Conservation (phyloP, 2,329 filamentous ascomycete species). For the Xylaria digitata region DNA sequence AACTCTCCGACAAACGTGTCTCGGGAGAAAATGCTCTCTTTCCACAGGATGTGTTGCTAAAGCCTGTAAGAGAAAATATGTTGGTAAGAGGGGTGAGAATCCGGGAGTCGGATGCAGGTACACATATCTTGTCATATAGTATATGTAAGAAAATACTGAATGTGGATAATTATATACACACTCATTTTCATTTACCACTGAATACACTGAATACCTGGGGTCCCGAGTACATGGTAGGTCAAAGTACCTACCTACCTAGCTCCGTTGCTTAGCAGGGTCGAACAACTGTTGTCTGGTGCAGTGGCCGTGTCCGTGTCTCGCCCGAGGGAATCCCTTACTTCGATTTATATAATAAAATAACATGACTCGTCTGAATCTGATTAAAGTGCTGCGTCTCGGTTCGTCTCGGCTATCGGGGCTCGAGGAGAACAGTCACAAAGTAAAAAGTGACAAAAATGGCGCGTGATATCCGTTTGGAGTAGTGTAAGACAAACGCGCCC, state of each 20-base stretch:
- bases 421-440: neutral
- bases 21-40: slow-evolving; percentile 14
- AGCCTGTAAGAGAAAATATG: neutral
- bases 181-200: too few relatives aligned
- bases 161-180: neutral
- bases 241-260: neutral
- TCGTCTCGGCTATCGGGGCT: slow-evolving; percentile 3
- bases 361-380: slow-evolving; percentile 15
- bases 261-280: neutral
- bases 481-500: slow-evolving; percentile 17
- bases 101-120: neutral
- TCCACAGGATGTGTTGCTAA: slow-evolving; percentile 9
- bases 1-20: slow-evolving; percentile 30
- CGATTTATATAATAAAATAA: neutral
- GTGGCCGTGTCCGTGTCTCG: slow-evolving; percentile 12
- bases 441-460: slow-evolving; percentile 19
- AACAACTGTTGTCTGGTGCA: neutral
- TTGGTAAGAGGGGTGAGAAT: neutral
- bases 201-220: too few relatives aligned
- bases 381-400: neutral
- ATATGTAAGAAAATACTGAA: neutral
- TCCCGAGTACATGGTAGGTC: too few relatives aligned
- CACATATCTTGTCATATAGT: too few relatives aligned
- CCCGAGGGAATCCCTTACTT: slow-evolving; percentile 2
- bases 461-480: slow-evolving; percentile 4